Percentiles rank a stretch among this genome's conserved stretches.
These are phyloP conservation scores for Dendrobium chrysotoxum DNA, from an alignment of 106 monocot genomes.

Conservation along the genomic window DNA sequence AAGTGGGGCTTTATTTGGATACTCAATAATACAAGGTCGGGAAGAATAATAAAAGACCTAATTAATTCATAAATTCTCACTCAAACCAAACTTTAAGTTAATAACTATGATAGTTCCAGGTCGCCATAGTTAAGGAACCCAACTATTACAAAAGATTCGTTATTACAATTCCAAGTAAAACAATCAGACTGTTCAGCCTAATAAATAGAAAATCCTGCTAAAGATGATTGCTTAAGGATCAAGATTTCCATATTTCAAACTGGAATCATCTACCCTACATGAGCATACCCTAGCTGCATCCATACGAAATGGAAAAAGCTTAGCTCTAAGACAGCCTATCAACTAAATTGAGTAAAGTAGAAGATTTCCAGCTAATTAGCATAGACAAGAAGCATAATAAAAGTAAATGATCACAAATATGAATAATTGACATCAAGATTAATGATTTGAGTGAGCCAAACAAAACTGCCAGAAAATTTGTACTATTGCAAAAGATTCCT, in stretches of 20 bases:
- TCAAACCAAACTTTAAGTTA: not conserved
- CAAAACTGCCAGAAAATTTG: no score
- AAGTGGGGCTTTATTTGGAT: not conserved
- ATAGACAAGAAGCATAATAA: not conserved
- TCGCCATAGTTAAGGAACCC: no score
- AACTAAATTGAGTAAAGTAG: not conserved
- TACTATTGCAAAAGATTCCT: no score
- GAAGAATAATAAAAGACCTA: no score
- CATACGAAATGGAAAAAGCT: not conserved
- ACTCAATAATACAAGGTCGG: not conserved
- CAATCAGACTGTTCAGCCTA: not conserved
- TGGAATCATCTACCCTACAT: not conserved
- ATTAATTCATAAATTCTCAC: no score
- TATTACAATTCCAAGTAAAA: not conserved
- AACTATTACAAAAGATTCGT: not conserved
- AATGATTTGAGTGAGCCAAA: not conserved
- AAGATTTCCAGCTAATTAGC: not conserved
- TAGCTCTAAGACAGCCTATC: not conserved
- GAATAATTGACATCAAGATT: not conserved
- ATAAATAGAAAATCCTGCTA: not conserved
- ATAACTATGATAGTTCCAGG: not conserved
- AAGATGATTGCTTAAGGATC: not conserved
- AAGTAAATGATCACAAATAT: not conserved
- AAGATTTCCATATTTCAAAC: constrained; percentile 1
- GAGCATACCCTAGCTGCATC: not conserved